Evolutionary conservation across 2,329 filamentous ascomycete species (phyloP).

Genomic region (Penicillium digitatum): DNA sequence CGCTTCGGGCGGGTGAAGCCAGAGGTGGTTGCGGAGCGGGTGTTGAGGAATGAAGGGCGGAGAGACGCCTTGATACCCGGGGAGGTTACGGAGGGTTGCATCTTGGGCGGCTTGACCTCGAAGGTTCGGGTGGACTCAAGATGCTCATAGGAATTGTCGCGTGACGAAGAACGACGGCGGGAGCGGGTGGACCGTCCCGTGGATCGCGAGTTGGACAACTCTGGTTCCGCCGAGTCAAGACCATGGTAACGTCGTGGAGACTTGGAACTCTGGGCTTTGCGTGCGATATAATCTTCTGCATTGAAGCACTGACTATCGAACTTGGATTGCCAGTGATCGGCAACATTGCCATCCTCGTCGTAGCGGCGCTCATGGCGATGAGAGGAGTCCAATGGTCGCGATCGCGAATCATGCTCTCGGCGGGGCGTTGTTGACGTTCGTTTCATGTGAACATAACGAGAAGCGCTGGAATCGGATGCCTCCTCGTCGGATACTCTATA

Average conservation of each 20-base stretch:
- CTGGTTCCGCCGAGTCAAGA: slow-evolving; percentile 32
- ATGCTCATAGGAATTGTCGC: slow-evolving; percentile 31
- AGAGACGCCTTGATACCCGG: slow-evolving; percentile 29
- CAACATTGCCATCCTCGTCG: slow-evolving; percentile 27
- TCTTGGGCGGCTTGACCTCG: slow-evolving; percentile 31
- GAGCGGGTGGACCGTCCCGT: slow-evolving; percentile 30
- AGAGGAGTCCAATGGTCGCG: slow-evolving; percentile 21
- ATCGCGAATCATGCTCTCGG: slow-evolving; percentile 19
- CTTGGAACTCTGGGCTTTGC: slow-evolving; percentile 32
- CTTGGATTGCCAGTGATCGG: slow-evolving; percentile 31
- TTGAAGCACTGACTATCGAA: slow-evolving; percentile 30
- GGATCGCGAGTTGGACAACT: slow-evolving; percentile 30
- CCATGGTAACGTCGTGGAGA: slow-evolving; percentile 31
- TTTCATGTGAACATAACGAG: slow-evolving; percentile 20
- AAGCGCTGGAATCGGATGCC: slow-evolving; percentile 32
- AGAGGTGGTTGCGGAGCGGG: slow-evolving; percentile 32
- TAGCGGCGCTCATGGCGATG: slow-evolving; percentile 23
- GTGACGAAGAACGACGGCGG: slow-evolving; percentile 28
- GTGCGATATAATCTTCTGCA: slow-evolving; percentile 40
- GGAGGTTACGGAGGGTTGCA: slow-evolving; percentile 37
- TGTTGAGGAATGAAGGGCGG: slow-evolving; percentile 30
- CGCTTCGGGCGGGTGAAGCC: slow-evolving; percentile 29
- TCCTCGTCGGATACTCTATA: slow-evolving; percentile 33
- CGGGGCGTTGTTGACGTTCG: slow-evolving; percentile 22
- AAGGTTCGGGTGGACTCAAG: slow-evolving; percentile 24